Base-by-base conservation (phyloP, 2,329 filamentous ascomycete species). In the Fusarium aywerte region DNA sequence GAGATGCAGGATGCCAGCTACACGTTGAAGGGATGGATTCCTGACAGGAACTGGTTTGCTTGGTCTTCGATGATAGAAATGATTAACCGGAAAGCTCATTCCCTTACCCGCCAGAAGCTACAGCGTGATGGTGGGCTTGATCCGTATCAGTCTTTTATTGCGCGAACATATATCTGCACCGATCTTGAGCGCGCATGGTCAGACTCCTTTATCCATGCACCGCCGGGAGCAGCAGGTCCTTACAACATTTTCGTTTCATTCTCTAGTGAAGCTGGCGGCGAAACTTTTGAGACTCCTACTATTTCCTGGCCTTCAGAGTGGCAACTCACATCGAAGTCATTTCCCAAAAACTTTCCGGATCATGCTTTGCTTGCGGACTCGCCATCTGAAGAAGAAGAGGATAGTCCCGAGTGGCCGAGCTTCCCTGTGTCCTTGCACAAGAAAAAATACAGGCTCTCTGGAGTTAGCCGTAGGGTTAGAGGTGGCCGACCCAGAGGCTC, bases 121-220 rank as follows among this genome's bases (percentile, higher is more conserved):
- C 54, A 59, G 29, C 39, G 39, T 2, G 48, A 58, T 27, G 42
- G 49, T 7, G 40, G 43, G 10, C 39, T 58, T n/a, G 58, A 50
- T 29, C 54, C 54, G 10, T 54, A 74, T 43, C 53, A 65, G 20
- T 58, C 53, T 7, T 76, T 79, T 29, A 33, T 66, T 23, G 58
- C 66, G 36, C 71, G 62, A n/a, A 16, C 84, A 36, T 76, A 79
- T 29, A 77, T 77, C 10, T 83, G 82, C 48, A 75, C 79, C 31
- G 76, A 76, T 18, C 82, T 84, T 79, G 85, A 88, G 67, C 73
- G 80, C 49, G 81, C 81, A 23, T 74, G 74, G 70, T 55, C 58
- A 2, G 58, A 73, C 13, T 68, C 60, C 4, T 78, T 78, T 42
- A 56, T 70, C 15, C 65, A 63, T 10, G 67, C 70, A 10, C 58